Evolutionary conservation across 2,329 filamentous ascomycete species (phyloP).

Genomic region (Bertia moriformis): DNA sequence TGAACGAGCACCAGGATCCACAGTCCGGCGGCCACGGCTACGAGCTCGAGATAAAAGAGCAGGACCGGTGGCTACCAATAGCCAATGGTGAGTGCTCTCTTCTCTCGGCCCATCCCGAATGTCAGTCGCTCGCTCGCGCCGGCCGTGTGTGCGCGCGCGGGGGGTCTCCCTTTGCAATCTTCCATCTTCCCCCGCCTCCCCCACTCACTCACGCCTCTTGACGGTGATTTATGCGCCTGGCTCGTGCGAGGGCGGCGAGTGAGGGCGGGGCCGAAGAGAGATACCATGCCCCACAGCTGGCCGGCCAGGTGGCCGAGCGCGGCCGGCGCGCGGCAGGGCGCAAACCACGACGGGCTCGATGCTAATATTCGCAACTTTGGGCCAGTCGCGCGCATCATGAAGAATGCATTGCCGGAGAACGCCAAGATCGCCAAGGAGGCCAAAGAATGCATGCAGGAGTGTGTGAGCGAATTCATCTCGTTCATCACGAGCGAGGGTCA

Average conservation of each 20-base stretch:
- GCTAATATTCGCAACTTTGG: too few relatives aligned
- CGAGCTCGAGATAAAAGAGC: slow-evolving; percentile 98
- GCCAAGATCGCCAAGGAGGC: slow-evolving; percentile 98
- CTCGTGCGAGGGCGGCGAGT: too few relatives aligned
- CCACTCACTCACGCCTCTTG: too few relatives aligned
- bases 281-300: too few relatives aligned
- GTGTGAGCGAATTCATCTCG: slow-evolving; percentile 98
- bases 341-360: too few relatives aligned
- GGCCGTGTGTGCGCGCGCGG: slow-evolving; percentile 16
- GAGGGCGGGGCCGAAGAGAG: too few relatives aligned
- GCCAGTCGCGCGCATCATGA: slow-evolving; percentile 98
- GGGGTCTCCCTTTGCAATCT: not conserved
- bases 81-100: slow-evolving; percentile 85
- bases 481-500: slow-evolving; percentile 98
- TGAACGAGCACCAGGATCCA: too few relatives aligned
- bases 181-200: too few relatives aligned
- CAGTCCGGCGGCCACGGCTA: slow-evolving; percentile 16
- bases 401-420: slow-evolving; percentile 89
- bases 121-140: slow-evolving; percentile 38
- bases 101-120: slow-evolving; percentile 12
- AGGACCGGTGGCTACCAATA: slow-evolving; percentile 98
- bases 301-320: too few relatives aligned
- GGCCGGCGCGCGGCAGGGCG: too few relatives aligned
- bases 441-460: slow-evolving; percentile 99
- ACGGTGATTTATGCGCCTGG: too few relatives aligned